phyloP scores from a whole-genome alignment of 495 filamentous ascomycete species.

The Clohesyomyces aquaticus region DNA sequence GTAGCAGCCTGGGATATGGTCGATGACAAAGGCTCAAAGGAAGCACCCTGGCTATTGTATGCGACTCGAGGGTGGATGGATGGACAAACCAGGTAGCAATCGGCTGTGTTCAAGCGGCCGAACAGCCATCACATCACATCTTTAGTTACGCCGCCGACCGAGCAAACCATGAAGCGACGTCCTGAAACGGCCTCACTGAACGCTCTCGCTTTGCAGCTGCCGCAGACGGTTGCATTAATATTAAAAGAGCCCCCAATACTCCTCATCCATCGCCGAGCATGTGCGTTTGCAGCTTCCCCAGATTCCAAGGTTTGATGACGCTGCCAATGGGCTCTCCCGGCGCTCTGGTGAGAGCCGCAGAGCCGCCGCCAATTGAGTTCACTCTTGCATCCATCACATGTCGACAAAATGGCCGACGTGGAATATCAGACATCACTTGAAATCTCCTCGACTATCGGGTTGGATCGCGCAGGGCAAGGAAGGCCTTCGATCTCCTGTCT shows the following conservation, averaged over 20 bases:
- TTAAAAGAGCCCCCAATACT: not conserved
- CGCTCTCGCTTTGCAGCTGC: not conserved
- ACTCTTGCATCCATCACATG: not conserved
- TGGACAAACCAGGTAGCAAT: too few species aligned
- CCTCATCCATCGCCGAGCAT: not conserved
- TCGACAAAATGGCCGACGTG: not conserved
- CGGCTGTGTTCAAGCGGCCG: not conserved
- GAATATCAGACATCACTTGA: not conserved
- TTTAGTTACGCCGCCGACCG: too few species aligned
- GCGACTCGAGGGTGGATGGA: too few species aligned
- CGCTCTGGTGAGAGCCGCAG: constrained; percentile 22
- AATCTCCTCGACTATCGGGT: too few species aligned
- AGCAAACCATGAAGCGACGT: not conserved
- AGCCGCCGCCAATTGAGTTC: constrained; percentile 8
- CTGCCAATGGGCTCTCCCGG: constrained; percentile 5
- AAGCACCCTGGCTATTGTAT: not conserved
- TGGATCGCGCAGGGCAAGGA: too few species aligned
- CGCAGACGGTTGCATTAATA: not conserved
- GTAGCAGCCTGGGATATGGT: not conserved
- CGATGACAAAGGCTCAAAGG: not conserved
- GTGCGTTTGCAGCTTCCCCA: constrained; percentile 2
- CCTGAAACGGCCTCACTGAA: not conserved
- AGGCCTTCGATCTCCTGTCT: too few species aligned
- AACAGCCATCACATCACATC: not conserved
- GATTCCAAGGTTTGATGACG: too few species aligned